Conservation (phyloP, 2,329 filamentous ascomycete genomes). For the Atkinsonella hypoxylon region DNA sequence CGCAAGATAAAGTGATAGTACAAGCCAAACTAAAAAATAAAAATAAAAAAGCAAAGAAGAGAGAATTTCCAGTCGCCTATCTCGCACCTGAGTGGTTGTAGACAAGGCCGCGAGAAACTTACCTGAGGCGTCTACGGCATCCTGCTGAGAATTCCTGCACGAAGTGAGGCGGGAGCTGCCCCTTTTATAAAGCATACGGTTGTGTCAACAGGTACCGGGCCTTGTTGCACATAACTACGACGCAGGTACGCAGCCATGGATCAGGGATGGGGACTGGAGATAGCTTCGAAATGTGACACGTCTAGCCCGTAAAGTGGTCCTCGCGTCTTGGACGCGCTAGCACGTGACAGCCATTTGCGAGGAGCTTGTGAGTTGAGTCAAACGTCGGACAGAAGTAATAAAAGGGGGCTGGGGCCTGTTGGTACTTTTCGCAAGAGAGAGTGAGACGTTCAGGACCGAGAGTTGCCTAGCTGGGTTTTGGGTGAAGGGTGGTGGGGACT, state of each 20-base stretch:
- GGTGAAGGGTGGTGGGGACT: not conserved
- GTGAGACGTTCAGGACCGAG: not conserved
- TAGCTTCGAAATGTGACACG: constrained; percentile 8
- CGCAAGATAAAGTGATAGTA: not conserved
- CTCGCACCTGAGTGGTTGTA: not conserved
- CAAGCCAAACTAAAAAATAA: not conserved
- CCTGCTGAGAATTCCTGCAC: not conserved
- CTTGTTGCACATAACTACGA: not conserved
- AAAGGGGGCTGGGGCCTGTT: not conserved
- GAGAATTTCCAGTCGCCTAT: not conserved
- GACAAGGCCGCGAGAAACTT: not conserved
- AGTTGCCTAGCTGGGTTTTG: not conserved
- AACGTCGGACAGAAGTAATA: not conserved
- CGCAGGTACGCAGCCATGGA: not conserved
- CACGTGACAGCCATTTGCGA: constrained; percentile 4
- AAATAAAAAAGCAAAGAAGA: not conserved
- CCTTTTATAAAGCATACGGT: not conserved
- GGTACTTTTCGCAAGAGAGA: not conserved
- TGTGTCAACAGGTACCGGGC: not conserved
- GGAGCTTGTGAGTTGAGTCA: not conserved
- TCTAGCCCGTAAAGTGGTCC: constrained; percentile 2
- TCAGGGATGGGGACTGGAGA: constrained; percentile 2
- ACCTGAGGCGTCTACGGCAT: constrained; percentile 1
- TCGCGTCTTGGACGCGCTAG: not conserved
- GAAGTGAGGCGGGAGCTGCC: not conserved